Evolutionary conservation across 805 yeast genomes (phyloP), one percentile per base, ranked within the genome.

Genomic region (Teunomyces panamensis): DNA sequence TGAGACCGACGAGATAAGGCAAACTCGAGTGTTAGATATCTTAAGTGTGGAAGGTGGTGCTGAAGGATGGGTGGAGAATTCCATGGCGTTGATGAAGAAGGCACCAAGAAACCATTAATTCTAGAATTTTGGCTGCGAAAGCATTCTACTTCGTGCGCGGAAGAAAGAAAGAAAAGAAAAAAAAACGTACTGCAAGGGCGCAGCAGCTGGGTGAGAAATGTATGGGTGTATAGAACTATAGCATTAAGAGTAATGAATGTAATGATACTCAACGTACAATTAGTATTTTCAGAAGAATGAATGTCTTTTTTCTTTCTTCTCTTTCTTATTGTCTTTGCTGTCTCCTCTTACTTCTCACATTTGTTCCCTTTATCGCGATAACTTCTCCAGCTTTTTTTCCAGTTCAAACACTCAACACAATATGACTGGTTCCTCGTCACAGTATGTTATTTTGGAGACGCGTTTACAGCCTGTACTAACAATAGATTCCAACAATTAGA

Each of bases 11-110:
- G 77, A 71, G 41, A 64, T 63, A 2, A 55, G 64, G 9, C 71
- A 66, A 56, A 71, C 66, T 49, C 55, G 72, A 33, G 68, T 85
- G 1, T 76, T 79, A 54, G 88, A 87, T 43, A 74, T 88, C 1
- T 59, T 92, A 14, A 77, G 80, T 4, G 71, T 79, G 56, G 95
- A 89, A 61, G 96, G 97, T 9, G 97, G 96, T 10, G 91, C 94
- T 1, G 89, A 84, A 49, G 88, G 91, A 1, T 91, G 96, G 96
- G 85, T 89, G 4, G 91, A 85, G 56, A 84, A 85, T 56, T 78
- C 90, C 2, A 79, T 88, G 82, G 75, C 80, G 0, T 69, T 90
- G 58, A 81, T 83, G 78, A 80, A 81, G 53, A 79, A 79, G 53
- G 75, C 81, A 8, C 95, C 96, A 4, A 73, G 95, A 64, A 77